These are phyloP conservation scores for Leccinum rimulosum DNA, from an alignment of 768 basidiomycete species.

Conservation along the genomic window DNA sequence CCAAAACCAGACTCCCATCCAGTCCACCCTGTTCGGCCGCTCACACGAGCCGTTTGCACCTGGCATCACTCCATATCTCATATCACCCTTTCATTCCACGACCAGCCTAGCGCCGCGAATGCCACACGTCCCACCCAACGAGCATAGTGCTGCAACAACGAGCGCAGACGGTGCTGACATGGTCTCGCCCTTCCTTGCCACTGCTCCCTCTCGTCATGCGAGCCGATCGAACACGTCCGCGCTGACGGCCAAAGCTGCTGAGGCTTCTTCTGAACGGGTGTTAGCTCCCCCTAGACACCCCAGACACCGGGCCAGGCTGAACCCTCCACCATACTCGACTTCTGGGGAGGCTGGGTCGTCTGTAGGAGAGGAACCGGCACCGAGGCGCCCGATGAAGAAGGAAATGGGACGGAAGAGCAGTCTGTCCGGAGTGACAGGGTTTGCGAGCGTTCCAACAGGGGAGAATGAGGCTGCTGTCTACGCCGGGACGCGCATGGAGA, in stretches of 20 bases:
- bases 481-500: background rate
- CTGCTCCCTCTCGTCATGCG: constrained; percentile 4
- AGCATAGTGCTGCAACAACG: background rate
- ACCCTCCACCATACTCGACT: constrained; percentile 28
- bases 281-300: background rate
- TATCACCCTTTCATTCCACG: constrained; percentile 12
- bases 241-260: constrained; percentile 1
- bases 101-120: constrained; percentile 5
- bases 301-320: constrained; percentile 18
- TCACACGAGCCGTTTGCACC: background rate
- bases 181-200: constrained; percentile 23
- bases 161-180: constrained; percentile 21
- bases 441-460: constrained; percentile 5
- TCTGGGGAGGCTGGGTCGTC: background rate
- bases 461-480: background rate
- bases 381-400: constrained; percentile 2
- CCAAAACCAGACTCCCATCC: background rate
- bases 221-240: background rate
- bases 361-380: background rate
- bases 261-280: constrained; percentile 3
- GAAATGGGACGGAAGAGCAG: constrained; percentile 1
- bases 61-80: background rate
- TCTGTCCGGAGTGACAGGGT: constrained; percentile 5
- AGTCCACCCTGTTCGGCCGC: background rate
- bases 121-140: background rate